Evolutionary conservation across 2,329 filamentous ascomycete genomes (phyloP), one percentile per base, ranked within the genome.

Genomic region (Sarocladium strictum): DNA sequence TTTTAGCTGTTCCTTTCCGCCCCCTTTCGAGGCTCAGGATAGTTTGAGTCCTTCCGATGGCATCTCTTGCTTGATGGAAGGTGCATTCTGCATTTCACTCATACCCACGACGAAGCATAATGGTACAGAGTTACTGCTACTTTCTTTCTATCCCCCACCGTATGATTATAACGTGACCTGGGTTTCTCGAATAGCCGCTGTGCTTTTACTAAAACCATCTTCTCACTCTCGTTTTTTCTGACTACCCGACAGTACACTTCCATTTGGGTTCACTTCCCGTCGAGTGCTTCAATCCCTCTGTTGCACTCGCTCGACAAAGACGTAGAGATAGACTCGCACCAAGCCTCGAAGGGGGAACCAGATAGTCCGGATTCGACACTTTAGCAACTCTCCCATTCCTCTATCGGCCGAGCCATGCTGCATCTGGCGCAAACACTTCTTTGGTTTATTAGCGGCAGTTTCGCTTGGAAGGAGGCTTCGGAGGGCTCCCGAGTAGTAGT

Each of bases 1-100:
- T 49, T 51, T 51, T 51, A 51, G 47, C 47, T 51, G 47, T 47
- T 47, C 47, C 35, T 35, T 35, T 51, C 47, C 29, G n/a, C n/a
- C n/a, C n/a, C n/a, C n/a, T n/a, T n/a, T 6, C 47, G 47, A 33
- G 47, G 29, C 47, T 35, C 17, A 21, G 47, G 27, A 51, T 32
- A 51, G 47, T n/a, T 51, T 35, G 47, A 29, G 29, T 27, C 27
- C n/a, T 51, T 33, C 29, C 27, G 10, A 21, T 35, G 26, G 47
- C 43, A 17, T n/a, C 21, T 27, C 43, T 27, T 4, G 43, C 43
- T n/a, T 11, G 14, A 27, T 47, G 43, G 43, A 47, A 27, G 43
- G 43, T 47, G 43, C 21, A 15, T 27, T 47, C 10, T 47, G 43
- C 43, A 47, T 27, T 29, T 29, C 29, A 33, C 26, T 14, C 47